These are phyloP conservation scores for Podaxis sp. DNA, from an alignment of 768 basidiomycete genomes.

Conservation along the genomic window DNA sequence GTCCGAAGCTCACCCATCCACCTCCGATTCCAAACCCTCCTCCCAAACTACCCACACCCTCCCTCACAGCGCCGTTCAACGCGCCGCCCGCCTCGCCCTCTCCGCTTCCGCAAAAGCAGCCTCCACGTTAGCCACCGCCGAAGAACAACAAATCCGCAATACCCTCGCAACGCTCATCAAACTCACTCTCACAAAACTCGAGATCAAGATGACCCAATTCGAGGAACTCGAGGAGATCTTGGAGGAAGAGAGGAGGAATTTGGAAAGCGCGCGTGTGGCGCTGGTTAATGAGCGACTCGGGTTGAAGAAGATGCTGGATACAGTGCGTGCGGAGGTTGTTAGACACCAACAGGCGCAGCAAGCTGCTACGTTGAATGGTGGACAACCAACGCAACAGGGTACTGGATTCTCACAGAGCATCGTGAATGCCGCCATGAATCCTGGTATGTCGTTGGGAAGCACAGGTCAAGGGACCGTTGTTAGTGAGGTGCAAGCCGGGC, in stretches of 20 bases:
- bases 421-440: conserved; percentile 25
- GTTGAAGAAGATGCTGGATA: conserved; percentile 71
- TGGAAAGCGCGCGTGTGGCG: conserved; percentile 81
- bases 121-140: conserved; percentile 72
- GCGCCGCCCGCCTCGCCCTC: conserved; percentile 86
- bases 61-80: conserved; percentile 72
- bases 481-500: conserved; percentile 48
- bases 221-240: conserved; percentile 91
- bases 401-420: conserved; percentile 18
- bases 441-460: conserved; percentile 44
- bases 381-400: conserved; percentile 26
- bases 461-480: conserved; percentile 61
- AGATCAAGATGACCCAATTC: conserved; percentile 93
- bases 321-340: conserved; percentile 57
- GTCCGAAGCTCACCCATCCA: neutral
- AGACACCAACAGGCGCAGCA: conserved; percentile 10
- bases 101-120: conserved; percentile 89
- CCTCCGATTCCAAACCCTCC: neutral
- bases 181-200: conserved; percentile 82
- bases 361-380: conserved; percentile 42
- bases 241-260: conserved; percentile 82
- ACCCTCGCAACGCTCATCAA: conserved; percentile 85
- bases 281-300: conserved; percentile 78
- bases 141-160: conserved; percentile 77
- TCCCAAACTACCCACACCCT: conserved; percentile 35